Evolutionary conservation across 371 early-diverging fungal genomes (phyloP).

Genomic region (Sporodiniella umbellata): DNA sequence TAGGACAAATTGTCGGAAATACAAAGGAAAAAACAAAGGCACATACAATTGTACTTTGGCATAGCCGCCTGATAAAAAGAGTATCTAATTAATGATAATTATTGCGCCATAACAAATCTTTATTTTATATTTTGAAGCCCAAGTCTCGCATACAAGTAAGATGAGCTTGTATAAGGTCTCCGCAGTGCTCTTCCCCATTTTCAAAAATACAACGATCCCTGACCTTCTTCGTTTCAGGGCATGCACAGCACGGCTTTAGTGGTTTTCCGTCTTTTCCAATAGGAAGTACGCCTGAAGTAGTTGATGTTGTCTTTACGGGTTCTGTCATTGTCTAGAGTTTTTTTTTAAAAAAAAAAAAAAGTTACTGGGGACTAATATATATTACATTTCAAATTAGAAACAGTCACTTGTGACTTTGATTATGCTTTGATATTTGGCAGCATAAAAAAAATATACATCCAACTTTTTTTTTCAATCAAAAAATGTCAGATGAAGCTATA

Average conservation of each 20-base stretch:
- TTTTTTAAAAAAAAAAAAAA: constrained; percentile 5
- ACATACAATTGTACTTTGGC: no score
- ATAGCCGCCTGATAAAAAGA: no score
- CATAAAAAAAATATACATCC: no score
- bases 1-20: no score
- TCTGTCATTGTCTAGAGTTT: constrained; percentile 35
- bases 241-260: constrained; percentile 95
- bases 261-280: constrained; percentile 59
- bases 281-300: constrained; percentile 44
- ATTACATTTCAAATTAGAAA: not conserved
- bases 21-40: no score
- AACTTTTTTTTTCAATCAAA: not conserved
- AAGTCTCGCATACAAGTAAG: constrained; percentile 86
- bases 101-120: not conserved
- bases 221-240: constrained; percentile 90
- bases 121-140: constrained; percentile 86
- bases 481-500: not conserved
- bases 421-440: no score
- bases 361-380: not conserved
- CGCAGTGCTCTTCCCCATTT: constrained; percentile 85
- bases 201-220: constrained; percentile 89
- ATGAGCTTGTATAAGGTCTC: constrained; percentile 85
- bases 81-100: no score
- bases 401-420: no score
- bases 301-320: constrained; percentile 41